phyloP scores from a whole-genome alignment of 2,329 filamentous ascomycete species.

The Trichophyton mentagrophytes region DNA sequence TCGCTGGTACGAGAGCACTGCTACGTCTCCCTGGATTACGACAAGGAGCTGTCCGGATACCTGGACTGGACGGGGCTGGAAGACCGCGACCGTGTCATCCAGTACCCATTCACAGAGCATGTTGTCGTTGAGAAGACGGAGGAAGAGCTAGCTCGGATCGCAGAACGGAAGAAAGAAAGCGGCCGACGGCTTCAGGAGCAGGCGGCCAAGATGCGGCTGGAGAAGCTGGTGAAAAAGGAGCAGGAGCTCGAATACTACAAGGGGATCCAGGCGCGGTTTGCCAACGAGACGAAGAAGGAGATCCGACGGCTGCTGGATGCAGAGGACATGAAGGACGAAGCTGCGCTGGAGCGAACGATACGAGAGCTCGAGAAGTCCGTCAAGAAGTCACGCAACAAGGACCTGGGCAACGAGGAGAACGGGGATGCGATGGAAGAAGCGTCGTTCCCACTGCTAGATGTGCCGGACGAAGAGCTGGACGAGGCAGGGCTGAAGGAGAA shows the following conservation, averaged over 20 bases:
- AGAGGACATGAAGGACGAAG: constrained; percentile 86
- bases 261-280: constrained; percentile 59
- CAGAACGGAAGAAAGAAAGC: constrained; percentile 90
- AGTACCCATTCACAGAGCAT: constrained; percentile 89
- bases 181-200: constrained; percentile 86
- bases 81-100: constrained; percentile 74
- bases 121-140: constrained; percentile 82
- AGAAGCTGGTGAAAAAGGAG: constrained; percentile 91
- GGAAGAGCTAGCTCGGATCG: constrained; percentile 78
- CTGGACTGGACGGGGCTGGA: constrained; percentile 88
- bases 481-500: constrained; percentile 87
- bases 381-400: constrained; percentile 80
- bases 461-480: constrained; percentile 84
- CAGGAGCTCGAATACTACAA: constrained; percentile 91
- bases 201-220: constrained; percentile 90
- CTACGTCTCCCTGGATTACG: constrained; percentile 76
- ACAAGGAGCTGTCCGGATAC: constrained; percentile 60
- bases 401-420: constrained; percentile 75
- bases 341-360: constrained; percentile 68
- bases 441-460: constrained; percentile 75
- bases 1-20: constrained; percentile 78
- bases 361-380: constrained; percentile 85
- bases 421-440: constrained; percentile 63
- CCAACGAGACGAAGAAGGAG: constrained; percentile 79
- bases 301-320: constrained; percentile 71